These are phyloP conservation scores for Cladorrhinum sp. DNA, from an alignment of 2,329 filamentous ascomycete species.

Conservation along the genomic window DNA sequence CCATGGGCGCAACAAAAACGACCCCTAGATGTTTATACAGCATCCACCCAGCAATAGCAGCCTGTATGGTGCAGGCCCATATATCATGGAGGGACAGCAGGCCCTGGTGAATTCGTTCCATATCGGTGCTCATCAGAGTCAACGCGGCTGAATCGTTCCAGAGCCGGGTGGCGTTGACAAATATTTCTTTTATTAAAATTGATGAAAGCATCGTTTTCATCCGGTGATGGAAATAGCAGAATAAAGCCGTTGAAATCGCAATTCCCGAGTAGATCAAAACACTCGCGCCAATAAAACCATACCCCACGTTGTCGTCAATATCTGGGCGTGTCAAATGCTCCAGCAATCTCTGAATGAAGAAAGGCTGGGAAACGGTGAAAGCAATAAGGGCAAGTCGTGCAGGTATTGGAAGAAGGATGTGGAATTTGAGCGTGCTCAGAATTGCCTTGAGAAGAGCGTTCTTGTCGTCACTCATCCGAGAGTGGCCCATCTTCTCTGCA, in stretches of 20 bases:
- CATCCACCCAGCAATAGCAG: constrained; percentile 34
- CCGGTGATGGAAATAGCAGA: constrained; percentile 29
- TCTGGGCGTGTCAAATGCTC: constrained; percentile 31
- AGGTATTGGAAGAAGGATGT: constrained; percentile 35
- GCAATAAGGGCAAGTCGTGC: constrained; percentile 38
- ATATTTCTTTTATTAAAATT: constrained; percentile 31
- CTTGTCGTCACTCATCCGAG: constrained; percentile 16
- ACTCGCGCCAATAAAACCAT: constrained; percentile 35
- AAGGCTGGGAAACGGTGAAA: constrained; percentile 42
- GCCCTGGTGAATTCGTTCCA: constrained; percentile 34
- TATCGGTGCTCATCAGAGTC: constrained; percentile 39
- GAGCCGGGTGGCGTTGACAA: constrained; percentile 32
- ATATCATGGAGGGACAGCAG: constrained; percentile 33
- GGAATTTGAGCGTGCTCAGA: constrained; percentile 31
- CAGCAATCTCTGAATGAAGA: constrained; percentile 41
- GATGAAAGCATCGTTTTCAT: constrained; percentile 31
- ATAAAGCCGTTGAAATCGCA: constrained; percentile 34
- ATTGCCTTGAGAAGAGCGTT: constrained; percentile 33
- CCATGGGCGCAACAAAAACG: constrained; percentile 33
- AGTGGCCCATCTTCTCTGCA: constrained; percentile 11
- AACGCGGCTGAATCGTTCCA: constrained; percentile 33
- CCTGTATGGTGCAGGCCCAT: constrained; percentile 36
- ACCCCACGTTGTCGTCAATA: constrained; percentile 27
- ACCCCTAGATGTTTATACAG: constrained; percentile 32
- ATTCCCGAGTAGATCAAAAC: constrained; percentile 34